A percentile compares a stretch with the other conserved stretches of the same genome.
Conservation (phyloP, 257 asterid species). For the Penstemon eatonii region DNA sequence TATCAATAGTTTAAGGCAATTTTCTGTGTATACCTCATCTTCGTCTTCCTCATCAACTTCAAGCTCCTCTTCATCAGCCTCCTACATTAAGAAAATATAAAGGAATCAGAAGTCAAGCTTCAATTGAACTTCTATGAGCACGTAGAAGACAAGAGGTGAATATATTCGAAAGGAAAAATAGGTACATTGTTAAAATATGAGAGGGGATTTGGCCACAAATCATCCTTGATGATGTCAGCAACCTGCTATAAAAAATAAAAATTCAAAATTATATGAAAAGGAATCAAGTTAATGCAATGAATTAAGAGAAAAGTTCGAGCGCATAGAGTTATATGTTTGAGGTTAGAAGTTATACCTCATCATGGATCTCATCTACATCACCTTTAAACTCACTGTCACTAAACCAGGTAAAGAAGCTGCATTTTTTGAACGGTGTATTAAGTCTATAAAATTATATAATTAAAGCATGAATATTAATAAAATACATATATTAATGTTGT, state of each 20-base stretch:
- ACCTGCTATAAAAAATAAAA: conserved; percentile 42
- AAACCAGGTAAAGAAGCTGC: conserved; percentile 95
- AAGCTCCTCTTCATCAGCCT: conserved; percentile 50
- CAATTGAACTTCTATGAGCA: conserved; percentile 9
- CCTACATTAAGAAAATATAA: conserved; percentile 32
- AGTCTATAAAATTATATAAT: neutral
- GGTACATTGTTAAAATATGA: conserved; percentile 57
- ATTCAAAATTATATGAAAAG: neutral
- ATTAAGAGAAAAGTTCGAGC: conserved; percentile 9
- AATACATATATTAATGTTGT: too few species aligned
- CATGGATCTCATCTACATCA: conserved; percentile 73
- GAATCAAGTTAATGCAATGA: conserved; percentile 1
- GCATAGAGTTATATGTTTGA: neutral
- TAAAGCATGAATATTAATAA: too few species aligned
- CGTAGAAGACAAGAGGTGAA: neutral
- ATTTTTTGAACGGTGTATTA: conserved; percentile 17
- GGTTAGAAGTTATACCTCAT: conserved; percentile 54
- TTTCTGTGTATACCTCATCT: conserved; percentile 23
- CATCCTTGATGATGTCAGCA: conserved; percentile 78
- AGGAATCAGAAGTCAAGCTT: neutral
- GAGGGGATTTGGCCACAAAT: conserved; percentile 73
- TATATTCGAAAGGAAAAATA: conserved; percentile 19
- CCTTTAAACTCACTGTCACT: conserved; percentile 57
- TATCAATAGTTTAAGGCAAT: neutral
- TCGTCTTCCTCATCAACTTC: conserved; percentile 35